Evolutionary conservation across 805 yeast species (phyloP).

Genomic region (Candida suzukii): DNA sequence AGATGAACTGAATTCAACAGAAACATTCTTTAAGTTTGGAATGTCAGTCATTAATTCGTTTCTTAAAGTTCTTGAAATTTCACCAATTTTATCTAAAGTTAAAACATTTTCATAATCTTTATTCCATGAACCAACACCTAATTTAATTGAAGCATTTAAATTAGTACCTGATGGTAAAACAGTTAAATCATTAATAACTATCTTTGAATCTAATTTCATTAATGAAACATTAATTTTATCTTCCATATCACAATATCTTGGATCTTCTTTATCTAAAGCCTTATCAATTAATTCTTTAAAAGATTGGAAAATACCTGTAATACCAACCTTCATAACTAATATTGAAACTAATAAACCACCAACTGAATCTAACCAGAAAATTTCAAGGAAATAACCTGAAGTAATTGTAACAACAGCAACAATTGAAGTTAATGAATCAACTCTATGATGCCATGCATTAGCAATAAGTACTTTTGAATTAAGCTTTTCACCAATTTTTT

Average conservation of each 20-base stretch:
- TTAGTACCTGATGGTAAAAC: slow-evolving; percentile 51
- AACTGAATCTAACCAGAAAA: slow-evolving; percentile 83
- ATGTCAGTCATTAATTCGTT: slow-evolving; percentile 27
- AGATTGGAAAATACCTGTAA: slow-evolving; percentile 62
- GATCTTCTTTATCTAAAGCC: slow-evolving; percentile 47
- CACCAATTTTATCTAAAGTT: slow-evolving; percentile 26
- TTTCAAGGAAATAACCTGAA: slow-evolving; percentile 69
- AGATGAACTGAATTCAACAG: slow-evolving; percentile 25
- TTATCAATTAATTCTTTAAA: slow-evolving; percentile 74
- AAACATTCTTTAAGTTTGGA: slow-evolving; percentile 24
- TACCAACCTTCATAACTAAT: slow-evolving; percentile 79
- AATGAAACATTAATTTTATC: slow-evolving; percentile 25
- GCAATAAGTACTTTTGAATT: slow-evolving; percentile 90
- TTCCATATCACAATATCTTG: slow-evolving; percentile 36
- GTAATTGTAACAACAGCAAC: slow-evolving; percentile 88
- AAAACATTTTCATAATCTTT: slow-evolving; percentile 19
- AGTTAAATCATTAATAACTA: slow-evolving; percentile 32
- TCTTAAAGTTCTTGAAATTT: slow-evolving; percentile 18
- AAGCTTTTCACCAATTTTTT: slow-evolving; percentile 66
- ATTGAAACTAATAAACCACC: slow-evolving; percentile 87
- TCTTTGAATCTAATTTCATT: slow-evolving; percentile 25
- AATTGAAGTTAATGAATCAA: slow-evolving; percentile 84
- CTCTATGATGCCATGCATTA: slow-evolving; percentile 98
- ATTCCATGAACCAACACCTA: slow-evolving; percentile 25
- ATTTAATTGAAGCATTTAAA: slow-evolving; percentile 30